Evolutionary conservation across 768 basidiomycete species (phyloP).

Genomic region (Termitomyces eurrhizus): DNA sequence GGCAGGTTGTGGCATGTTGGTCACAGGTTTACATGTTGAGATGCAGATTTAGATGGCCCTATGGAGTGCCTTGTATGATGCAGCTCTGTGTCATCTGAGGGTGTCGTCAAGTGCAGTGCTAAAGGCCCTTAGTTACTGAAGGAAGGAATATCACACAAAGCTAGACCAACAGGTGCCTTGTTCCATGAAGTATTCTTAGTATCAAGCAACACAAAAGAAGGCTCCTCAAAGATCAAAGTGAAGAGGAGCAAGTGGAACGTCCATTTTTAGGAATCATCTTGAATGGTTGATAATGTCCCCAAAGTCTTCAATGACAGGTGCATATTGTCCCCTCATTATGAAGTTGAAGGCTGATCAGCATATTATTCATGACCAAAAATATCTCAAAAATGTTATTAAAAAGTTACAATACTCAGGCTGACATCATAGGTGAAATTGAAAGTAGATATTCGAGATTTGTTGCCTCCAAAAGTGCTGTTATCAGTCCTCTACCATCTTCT

Average conservation of each 20-base stretch:
- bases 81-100: not conserved
- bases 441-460: too few species aligned
- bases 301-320: slow-evolving; percentile 49
- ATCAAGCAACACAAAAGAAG: slow-evolving; percentile 32
- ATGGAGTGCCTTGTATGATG: slow-evolving; percentile 16
- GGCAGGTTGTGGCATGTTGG: too few species aligned
- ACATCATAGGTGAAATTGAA: too few species aligned
- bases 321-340: not conserved
- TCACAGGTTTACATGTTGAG: slow-evolving; percentile 29
- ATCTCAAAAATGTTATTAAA: too few species aligned
- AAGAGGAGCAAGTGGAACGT: slow-evolving; percentile 49
- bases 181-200: slow-evolving; percentile 18
- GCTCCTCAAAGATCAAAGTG: not conserved
- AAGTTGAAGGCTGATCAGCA: too few species aligned
- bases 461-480: too few species aligned
- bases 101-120: not conserved
- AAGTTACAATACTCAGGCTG: too few species aligned
- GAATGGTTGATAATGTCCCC: slow-evolving; percentile 35
- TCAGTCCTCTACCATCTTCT: too few species aligned
- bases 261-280: slow-evolving; percentile 39
- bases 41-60: slow-evolving; percentile 55
- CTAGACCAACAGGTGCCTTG: not conserved
- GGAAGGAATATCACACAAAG: not conserved
- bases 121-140: not conserved
- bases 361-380: too few species aligned